Evolutionary conservation across 2,329 filamentous ascomycete species (phyloP).

Genomic region (Rhynchosporium graminicola): DNA sequence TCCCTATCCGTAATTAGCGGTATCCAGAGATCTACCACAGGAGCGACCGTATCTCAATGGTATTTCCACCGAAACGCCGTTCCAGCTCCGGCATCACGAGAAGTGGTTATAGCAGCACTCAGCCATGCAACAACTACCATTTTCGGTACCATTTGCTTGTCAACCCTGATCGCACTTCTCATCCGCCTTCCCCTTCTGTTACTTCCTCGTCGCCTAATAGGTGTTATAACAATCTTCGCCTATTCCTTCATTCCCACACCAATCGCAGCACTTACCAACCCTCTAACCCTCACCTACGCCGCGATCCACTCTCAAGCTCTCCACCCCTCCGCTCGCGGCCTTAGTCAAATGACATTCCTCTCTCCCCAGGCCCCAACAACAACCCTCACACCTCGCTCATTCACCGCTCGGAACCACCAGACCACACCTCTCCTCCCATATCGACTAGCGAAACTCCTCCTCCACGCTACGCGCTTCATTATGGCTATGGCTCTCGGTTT

Average conservation of each 20-base stretch:
- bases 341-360: slow-evolving; percentile 82
- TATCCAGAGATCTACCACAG: slow-evolving; percentile 86
- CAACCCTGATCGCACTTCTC: slow-evolving; percentile 76
- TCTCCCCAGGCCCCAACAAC: slow-evolving; percentile 72
- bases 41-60: slow-evolving; percentile 96
- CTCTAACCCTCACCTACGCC: slow-evolving; percentile 86
- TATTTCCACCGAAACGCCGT: slow-evolving; percentile 92
- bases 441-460: slow-evolving; percentile 83
- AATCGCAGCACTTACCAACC: slow-evolving; percentile 83
- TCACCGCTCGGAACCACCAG: slow-evolving; percentile 47
- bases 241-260: slow-evolving; percentile 84
- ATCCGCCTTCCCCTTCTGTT: slow-evolving; percentile 84
- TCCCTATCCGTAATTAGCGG: slow-evolving; percentile 84
- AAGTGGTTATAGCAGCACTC: slow-evolving; percentile 82
- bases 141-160: slow-evolving; percentile 89
- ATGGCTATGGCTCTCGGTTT: slow-evolving; percentile 90
- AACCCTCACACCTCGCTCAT: slow-evolving; percentile 60
- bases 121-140: slow-evolving; percentile 81
- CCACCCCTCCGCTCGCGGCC: slow-evolving; percentile 71
- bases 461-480: slow-evolving; percentile 87
- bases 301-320: slow-evolving; percentile 91
- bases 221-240: slow-evolving; percentile 67
- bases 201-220: slow-evolving; percentile 68
- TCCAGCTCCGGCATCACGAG: slow-evolving; percentile 73
- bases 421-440: slow-evolving; percentile 73